Percentiles rank a stretch among this genome's conserved stretches.
Evolutionary conservation across 805 yeast genomes (phyloP).

Genomic region (Priceomyces haplophilus): DNA sequence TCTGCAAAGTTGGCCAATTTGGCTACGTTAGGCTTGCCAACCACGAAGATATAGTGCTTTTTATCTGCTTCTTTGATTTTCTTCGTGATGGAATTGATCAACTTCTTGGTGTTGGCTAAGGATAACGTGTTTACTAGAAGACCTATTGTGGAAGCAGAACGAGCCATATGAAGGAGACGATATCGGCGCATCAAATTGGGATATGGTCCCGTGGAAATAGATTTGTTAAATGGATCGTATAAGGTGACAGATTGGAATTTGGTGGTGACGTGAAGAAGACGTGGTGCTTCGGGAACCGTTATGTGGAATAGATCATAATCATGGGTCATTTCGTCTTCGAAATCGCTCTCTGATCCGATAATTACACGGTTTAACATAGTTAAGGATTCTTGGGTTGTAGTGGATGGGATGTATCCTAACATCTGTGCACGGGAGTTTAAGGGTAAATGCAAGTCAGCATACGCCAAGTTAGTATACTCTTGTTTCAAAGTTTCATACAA

Average conservation of each 20-base stretch:
- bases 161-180: constrained; percentile 79
- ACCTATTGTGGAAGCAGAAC: constrained; percentile 91
- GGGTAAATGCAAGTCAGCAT: constrained; percentile 31
- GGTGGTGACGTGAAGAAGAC: constrained; percentile 72
- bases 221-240: constrained; percentile 41
- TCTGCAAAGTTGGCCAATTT: constrained; percentile 93
- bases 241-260: constrained; percentile 54
- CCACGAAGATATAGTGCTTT: constrained; percentile 91
- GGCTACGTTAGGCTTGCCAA: constrained; percentile 97
- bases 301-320: constrained; percentile 67
- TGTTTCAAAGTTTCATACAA: constrained; percentile 34
- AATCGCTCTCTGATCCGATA: constrained; percentile 20
- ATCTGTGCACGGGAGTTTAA: constrained; percentile 33
- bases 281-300: constrained; percentile 72
- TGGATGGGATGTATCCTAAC: constrained; percentile 37
- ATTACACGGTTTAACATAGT: constrained; percentile 18
- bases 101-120: constrained; percentile 63
- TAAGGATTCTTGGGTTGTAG: not conserved
- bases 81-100: constrained; percentile 58
- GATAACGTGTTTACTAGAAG: constrained; percentile 88
- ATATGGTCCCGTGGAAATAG: constrained; percentile 54
- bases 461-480: constrained; percentile 29
- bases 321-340: constrained; percentile 21
- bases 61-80: constrained; percentile 75
- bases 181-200: constrained; percentile 84